phyloP scores from a whole-genome alignment of 805 yeast species.

The Cyberlindnera japonica region DNA sequence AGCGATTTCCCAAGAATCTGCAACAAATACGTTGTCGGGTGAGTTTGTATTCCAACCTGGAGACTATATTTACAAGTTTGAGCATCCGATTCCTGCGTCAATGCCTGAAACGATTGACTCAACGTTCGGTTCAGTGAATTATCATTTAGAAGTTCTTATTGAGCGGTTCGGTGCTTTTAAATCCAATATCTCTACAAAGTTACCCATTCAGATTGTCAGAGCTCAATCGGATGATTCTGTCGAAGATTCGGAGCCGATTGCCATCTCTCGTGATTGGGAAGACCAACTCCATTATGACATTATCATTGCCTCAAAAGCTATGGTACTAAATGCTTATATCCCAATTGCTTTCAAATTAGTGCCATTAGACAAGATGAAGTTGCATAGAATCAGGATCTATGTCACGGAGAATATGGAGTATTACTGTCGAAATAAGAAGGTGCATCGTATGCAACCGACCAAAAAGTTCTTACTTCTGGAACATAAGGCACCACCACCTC shows the following conservation, averaged over 20 bases:
- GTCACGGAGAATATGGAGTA: slow-evolving; percentile 89
- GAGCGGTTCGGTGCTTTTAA: slow-evolving; percentile 86
- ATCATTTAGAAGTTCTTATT: slow-evolving; percentile 63
- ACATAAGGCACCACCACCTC: slow-evolving; percentile 58
- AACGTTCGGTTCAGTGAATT: slow-evolving; percentile 76
- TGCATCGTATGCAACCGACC: slow-evolving; percentile 89
- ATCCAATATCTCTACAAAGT: slow-evolving; percentile 59
- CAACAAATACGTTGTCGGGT: not conserved
- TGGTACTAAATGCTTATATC: slow-evolving; percentile 75
- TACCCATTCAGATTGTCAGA: slow-evolving; percentile 66
- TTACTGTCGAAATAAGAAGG: slow-evolving; percentile 78
- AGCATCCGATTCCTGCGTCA: slow-evolving; percentile 77
- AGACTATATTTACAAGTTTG: slow-evolving; percentile 89
- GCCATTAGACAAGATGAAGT: slow-evolving; percentile 79
- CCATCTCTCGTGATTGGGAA: slow-evolving; percentile 91
- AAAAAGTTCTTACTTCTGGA: slow-evolving; percentile 78
- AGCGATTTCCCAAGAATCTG: slow-evolving; percentile 41
- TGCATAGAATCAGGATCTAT: slow-evolving; percentile 83
- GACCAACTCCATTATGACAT: slow-evolving; percentile 87
- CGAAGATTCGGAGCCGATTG: slow-evolving; percentile 92
- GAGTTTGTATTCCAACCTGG: slow-evolving; percentile 68
- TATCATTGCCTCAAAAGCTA: slow-evolving; percentile 83
- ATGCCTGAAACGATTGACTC: slow-evolving; percentile 77
- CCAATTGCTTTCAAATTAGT: slow-evolving; percentile 82
- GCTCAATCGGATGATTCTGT: slow-evolving; percentile 72